Percentiles rank a stretch among this genome's conserved stretches.
phyloP scores from a whole-genome alignment of 192 early-diverging fungal genomes.

The Pilaira anomala region DNA sequence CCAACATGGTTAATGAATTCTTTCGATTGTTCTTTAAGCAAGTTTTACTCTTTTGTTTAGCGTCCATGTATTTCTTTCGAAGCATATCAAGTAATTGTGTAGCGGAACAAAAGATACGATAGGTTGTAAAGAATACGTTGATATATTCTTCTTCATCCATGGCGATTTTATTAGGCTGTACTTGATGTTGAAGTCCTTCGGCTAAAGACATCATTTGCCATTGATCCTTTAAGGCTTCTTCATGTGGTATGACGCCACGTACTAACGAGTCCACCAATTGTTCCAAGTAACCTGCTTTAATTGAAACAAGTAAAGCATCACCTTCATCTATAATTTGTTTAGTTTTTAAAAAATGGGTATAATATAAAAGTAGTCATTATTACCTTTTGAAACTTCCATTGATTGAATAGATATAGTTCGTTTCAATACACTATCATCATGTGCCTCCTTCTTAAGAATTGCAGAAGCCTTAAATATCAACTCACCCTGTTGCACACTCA shows the following conservation, averaged over 20 bases:
- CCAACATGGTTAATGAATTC: neutral
- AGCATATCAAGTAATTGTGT: constrained; percentile 41
- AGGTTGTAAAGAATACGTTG: constrained; percentile 60
- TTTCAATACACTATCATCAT: neutral
- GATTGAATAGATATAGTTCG: neutral
- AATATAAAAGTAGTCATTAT: neutral
- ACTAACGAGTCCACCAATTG: constrained; percentile 56
- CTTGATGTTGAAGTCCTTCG: neutral
- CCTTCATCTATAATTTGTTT: neutral
- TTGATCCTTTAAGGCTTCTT: constrained; percentile 1
- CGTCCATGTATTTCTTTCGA: constrained; percentile 36
- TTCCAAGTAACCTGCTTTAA: constrained; percentile 61
- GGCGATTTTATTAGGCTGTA: constrained; percentile 16
- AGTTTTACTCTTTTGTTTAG: constrained; percentile 27
- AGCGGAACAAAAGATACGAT: constrained; percentile 56
- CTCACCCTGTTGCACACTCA: constrained; percentile 32
- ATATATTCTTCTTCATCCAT: constrained; percentile 45
- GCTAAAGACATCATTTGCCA: constrained; percentile 19
- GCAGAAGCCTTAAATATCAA: constrained; percentile 38
- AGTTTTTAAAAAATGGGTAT: neutral
- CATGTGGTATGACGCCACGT: constrained; percentile 42
- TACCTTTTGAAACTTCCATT: neutral
- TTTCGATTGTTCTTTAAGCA: neutral
- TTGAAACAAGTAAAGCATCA: constrained; percentile 38
- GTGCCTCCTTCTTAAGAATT: constrained; percentile 1